These are phyloP conservation scores for Microcyclospora tardicrescens DNA, from an alignment of 2,329 filamentous ascomycete species.

Conservation along the genomic window DNA sequence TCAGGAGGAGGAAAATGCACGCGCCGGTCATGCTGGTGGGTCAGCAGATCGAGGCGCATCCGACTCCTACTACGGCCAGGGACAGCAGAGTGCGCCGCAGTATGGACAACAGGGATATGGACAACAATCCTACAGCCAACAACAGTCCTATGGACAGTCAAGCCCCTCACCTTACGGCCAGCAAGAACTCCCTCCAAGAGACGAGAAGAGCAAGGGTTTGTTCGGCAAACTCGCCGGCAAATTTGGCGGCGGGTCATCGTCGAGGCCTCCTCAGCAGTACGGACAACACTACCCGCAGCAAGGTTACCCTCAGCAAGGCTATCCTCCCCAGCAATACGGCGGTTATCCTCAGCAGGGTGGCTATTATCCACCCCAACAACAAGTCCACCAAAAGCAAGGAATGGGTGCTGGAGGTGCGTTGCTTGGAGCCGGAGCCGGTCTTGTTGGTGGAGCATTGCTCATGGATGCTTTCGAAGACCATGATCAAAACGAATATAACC, in stretches of 20 bases:
- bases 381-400: conserved; percentile 31
- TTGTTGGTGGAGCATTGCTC: conserved; percentile 65
- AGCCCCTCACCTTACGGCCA: conserved; percentile 8
- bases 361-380: conserved; percentile 24
- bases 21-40: conserved; percentile 15
- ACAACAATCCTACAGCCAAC: conserved; percentile 20
- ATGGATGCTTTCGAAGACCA: conserved; percentile 47
- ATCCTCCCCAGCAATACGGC: conserved; percentile 13
- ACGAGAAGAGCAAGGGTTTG: conserved; percentile 29
- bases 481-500: conserved; percentile 38
- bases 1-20: conserved; percentile 71
- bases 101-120: conserved; percentile 15
- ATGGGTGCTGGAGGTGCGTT: conserved; percentile 66
- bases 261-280: conserved; percentile 12
- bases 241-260: conserved; percentile 15
- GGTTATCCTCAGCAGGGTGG: conserved; percentile 18
- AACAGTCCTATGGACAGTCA: conserved; percentile 11
- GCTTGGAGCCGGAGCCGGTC: conserved; percentile 65
- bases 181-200: conserved; percentile 3
- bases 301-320: conserved; percentile 23
- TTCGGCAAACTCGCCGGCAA: conserved; percentile 43
- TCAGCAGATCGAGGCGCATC: conserved; percentile 26
- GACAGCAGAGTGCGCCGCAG: conserved; percentile 1
- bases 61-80: conserved; percentile 35
- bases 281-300: conserved; percentile 20